A percentile compares a stretch with the other conserved stretches of the same genome.
These are phyloP conservation scores for Pilobolus umbonatus DNA, from an alignment of 192 early-diverging fungal species.

Conservation along the genomic window DNA sequence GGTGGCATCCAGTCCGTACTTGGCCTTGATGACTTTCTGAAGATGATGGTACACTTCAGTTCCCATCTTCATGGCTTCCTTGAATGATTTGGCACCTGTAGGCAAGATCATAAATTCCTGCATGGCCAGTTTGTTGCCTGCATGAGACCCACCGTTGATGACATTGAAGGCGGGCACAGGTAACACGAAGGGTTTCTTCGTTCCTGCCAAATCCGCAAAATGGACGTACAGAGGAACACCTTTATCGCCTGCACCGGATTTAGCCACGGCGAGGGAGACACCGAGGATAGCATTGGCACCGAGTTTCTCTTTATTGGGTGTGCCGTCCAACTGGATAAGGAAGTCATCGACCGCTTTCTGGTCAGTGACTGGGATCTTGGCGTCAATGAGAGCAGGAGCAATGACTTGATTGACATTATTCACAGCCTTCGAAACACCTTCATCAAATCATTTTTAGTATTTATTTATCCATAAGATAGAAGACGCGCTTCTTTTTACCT, in stretches of 20 bases:
- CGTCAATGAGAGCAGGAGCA: constrained; percentile 75
- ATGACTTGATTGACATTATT: constrained; percentile 88
- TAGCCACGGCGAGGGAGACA: constrained; percentile 93
- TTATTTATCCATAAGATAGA: neutral
- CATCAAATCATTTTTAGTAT: neutral
- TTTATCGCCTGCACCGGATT: constrained; percentile 94
- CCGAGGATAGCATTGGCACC: constrained; percentile 99
- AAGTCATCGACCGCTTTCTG: constrained; percentile 90
- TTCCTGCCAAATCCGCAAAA: constrained; percentile 84
- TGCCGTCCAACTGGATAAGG: constrained; percentile 89
- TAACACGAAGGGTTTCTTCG: constrained; percentile 83
- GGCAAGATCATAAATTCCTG: constrained; percentile 99
- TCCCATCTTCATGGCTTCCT: constrained; percentile 97
- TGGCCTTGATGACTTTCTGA: constrained; percentile 96
- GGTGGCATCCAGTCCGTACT: constrained; percentile 98
- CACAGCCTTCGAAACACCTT: constrained; percentile 88
- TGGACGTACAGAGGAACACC: constrained; percentile 93
- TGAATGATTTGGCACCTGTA: constrained; percentile 86
- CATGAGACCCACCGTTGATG: constrained; percentile 98
- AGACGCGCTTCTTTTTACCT: constrained; percentile 2
- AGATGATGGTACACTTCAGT: constrained; percentile 96
- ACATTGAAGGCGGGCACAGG: constrained; percentile 98
- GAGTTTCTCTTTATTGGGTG: constrained; percentile 91
- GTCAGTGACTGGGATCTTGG: constrained; percentile 79
- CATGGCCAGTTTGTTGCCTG: constrained; percentile 99